Conservation (phyloP, 345 rosid genomes). For the Aquilaria malaccensis region DNA sequence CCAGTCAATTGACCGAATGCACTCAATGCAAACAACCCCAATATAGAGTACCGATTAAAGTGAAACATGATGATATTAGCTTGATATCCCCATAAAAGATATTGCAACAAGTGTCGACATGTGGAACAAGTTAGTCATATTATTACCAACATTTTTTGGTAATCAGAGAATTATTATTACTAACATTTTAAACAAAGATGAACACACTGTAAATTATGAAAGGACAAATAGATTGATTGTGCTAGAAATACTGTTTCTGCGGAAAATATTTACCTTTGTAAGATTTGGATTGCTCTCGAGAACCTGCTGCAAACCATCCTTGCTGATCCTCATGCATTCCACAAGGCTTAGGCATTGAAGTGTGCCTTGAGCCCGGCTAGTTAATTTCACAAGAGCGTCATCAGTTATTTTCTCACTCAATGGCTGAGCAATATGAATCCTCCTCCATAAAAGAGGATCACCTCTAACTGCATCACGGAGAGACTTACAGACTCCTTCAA, state of each 20-base stretch:
- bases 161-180: too few relatives aligned
- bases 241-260: not conserved
- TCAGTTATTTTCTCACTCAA: conserved; percentile 5
- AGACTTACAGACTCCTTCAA: conserved; percentile 24
- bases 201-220: too few relatives aligned
- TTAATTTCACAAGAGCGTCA: conserved; percentile 21
- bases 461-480: conserved; percentile 24
- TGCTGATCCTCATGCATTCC: conserved; percentile 18
- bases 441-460: conserved; percentile 21
- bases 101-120: too few relatives aligned
- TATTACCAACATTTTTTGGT: too few relatives aligned
- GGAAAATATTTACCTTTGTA: conserved; percentile 17
- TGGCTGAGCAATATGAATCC: conserved; percentile 9
- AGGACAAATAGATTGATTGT: not conserved
- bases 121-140: too few relatives aligned
- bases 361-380: conserved; percentile 15
- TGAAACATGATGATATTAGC: too few relatives aligned
- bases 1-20: too few relatives aligned
- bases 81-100: too few relatives aligned
- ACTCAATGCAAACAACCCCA: too few relatives aligned
- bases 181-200: too few relatives aligned
- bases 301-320: conserved; percentile 23
- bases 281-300: conserved; percentile 20
- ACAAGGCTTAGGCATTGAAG: conserved; percentile 19
- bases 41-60: too few relatives aligned